A percentile compares a stretch with the other conserved stretches of the same genome.
Evolutionary conservation across 176 grass and related monocot genomes (phyloP).

Genomic region (Cymbopogon citratus): DNA sequence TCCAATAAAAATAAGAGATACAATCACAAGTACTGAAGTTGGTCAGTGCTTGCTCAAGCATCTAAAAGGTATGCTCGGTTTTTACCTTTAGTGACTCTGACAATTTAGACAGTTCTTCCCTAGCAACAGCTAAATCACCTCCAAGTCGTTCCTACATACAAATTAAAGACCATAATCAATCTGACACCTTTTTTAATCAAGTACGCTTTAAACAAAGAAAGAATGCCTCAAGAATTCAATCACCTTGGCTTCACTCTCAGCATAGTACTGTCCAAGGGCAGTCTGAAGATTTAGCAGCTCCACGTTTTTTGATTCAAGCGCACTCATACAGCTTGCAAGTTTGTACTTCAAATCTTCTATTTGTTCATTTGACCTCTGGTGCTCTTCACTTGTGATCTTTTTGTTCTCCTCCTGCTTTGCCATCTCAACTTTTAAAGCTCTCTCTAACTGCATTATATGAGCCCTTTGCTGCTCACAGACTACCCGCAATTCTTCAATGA

Average conservation of each 20-base stretch:
- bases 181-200: background rate
- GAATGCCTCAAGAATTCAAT: constrained; percentile 15
- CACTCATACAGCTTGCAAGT: constrained; percentile 64
- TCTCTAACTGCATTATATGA: constrained; percentile 82
- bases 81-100: constrained; percentile 78
- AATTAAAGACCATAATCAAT: constrained; percentile 18
- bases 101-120: constrained; percentile 74
- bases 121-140: constrained; percentile 76
- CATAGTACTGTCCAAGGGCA: constrained; percentile 99
- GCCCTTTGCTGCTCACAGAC: constrained; percentile 63
- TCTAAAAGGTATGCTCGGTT: constrained; percentile 12
- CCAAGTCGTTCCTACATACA: constrained; percentile 70
- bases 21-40: background rate
- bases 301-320: constrained; percentile 77
- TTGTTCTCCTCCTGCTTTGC: constrained; percentile 65
- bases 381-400: constrained; percentile 57
- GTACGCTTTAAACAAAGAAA: background rate
- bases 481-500: constrained; percentile 70
- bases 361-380: constrained; percentile 68
- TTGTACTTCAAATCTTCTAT: constrained; percentile 77
- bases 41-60: constrained; percentile 6
- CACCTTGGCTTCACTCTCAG: constrained; percentile 95
- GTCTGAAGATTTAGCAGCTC: constrained; percentile 96
- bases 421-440: constrained; percentile 62
- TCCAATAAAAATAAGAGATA: constrained; percentile 19